Conservation (phyloP, 2,329 filamentous ascomycete species). For the Aspergillus uvarum region DNA sequence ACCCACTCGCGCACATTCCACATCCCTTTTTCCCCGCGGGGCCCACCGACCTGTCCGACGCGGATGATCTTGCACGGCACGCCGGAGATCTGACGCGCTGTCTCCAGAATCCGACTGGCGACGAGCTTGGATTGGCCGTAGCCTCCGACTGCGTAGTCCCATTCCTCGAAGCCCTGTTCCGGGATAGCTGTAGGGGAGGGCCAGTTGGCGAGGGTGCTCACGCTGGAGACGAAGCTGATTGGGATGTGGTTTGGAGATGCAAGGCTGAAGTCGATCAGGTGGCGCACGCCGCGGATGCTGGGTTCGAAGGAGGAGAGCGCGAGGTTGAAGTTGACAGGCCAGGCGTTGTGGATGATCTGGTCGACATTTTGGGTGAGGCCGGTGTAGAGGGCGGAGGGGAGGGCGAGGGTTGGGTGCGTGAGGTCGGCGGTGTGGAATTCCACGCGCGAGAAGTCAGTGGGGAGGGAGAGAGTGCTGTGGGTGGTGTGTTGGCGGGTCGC, state of each 20-base stretch:
- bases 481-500: not conserved
- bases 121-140: slow-evolving; percentile 40
- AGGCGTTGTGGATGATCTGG: slow-evolving; percentile 33
- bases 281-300: slow-evolving; percentile 27
- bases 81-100: slow-evolving; percentile 21
- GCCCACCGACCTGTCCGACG: slow-evolving; percentile 38
- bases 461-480: not conserved
- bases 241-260: slow-evolving; percentile 16
- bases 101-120: slow-evolving; percentile 47
- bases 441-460: slow-evolving; percentile 17
- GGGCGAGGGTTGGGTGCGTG: slow-evolving; percentile 19
- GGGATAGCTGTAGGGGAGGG: not conserved
- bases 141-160: slow-evolving; percentile 31
- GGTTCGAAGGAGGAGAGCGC: slow-evolving; percentile 26
- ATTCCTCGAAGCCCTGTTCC: slow-evolving; percentile 5
- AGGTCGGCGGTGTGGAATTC: slow-evolving; percentile 28
- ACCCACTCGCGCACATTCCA: slow-evolving; percentile 57
- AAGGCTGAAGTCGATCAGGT: slow-evolving; percentile 27
- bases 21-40: slow-evolving; percentile 38
- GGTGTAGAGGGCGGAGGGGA: slow-evolving; percentile 15
- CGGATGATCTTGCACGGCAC: slow-evolving; percentile 28
- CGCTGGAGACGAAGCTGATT: slow-evolving; percentile 30
- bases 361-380: slow-evolving; percentile 16
- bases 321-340: slow-evolving; percentile 35
- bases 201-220: slow-evolving; percentile 27